Evolutionary conservation across 495 filamentous ascomycete genomes (phyloP).

Genomic region (Daldinia caldariorum): DNA sequence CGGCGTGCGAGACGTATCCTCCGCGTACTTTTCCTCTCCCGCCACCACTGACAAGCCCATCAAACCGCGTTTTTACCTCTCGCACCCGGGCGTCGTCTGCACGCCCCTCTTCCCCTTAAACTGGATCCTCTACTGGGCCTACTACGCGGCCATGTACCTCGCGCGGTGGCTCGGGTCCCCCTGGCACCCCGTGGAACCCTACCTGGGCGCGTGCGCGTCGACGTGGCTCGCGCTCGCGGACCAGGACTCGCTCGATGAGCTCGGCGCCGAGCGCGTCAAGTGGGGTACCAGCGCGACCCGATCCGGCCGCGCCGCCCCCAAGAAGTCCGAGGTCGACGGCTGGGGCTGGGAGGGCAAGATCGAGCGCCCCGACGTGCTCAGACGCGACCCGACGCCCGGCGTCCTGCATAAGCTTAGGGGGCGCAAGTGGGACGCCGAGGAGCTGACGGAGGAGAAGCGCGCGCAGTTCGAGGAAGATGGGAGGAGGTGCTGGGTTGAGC

Average conservation of each 20-base stretch:
- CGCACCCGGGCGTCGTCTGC: conserved; percentile 87
- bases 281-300: conserved; percentile 80
- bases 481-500: conserved; percentile 76
- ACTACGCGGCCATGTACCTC: conserved; percentile 69
- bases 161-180: conserved; percentile 84
- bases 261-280: conserved; percentile 69
- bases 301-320: conserved; percentile 66
- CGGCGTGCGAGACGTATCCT: conserved; percentile 65
- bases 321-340: conserved; percentile 80
- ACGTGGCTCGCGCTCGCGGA: conserved; percentile 80
- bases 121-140: conserved; percentile 68
- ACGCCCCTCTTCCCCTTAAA: conserved; percentile 80
- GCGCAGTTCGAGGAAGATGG: conserved; percentile 80
- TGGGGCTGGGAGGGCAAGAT: conserved; percentile 84
- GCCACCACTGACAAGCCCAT: conserved; percentile 43
- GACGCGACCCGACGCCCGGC: conserved; percentile 30
- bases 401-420: conserved; percentile 54
- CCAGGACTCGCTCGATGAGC: conserved; percentile 70
- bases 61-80: conserved; percentile 66
- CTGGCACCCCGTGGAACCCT: conserved; percentile 81
- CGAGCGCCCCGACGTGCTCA: conserved; percentile 61
- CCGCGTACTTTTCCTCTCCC: conserved; percentile 47
- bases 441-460: conserved; percentile 70
- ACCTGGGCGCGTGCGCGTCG: conserved; percentile 78
- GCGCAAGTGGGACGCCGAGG: conserved; percentile 64